Evolutionary conservation across 345 rosid genomes (phyloP), one percentile per base, ranked within the genome.

Genomic region (Sisymbrium irio): DNA sequence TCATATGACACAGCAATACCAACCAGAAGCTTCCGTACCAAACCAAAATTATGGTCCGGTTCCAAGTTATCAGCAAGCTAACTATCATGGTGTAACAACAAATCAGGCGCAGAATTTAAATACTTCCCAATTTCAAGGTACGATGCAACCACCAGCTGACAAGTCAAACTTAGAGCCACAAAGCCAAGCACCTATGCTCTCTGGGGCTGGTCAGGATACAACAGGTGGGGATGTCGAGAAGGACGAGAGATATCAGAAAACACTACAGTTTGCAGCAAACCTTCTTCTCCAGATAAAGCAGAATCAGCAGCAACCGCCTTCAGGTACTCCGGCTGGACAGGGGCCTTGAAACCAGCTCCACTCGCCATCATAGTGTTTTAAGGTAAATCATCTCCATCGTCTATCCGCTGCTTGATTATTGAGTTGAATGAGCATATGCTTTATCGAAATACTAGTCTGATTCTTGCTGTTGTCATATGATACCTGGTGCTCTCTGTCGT

Each of bases 211-310:
- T 77, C 88, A 85, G 75, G 83, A 74, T 41, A 46, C 81, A 47
- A 60, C 87, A 68, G 92, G 87, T 73, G 82, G 55, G 61, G 98
- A 95, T 74, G 86, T 69, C 6, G 97, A 92, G 78, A 90, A 89
- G 79, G 88, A 92, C 73, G 90, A 92, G 80, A 81, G 96, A 12
- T 96, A 96, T 80, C 98, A 92, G 75, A 89, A 94, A 69, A 92
- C 99, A 4, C 75, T 96, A 53, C 91, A 92, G 77, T 89, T 96
- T 83, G 99, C 99, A 25, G 97, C 97, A 17, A 84, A 57, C 65
- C 97, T 96, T 74, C 98, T 96, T 58, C 86, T 78, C 11, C 94
- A 90, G 81, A 83, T 96, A 79, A 94, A 96, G 78, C 96, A 89
- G 72, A 87, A 83, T 62, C 93, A 87, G 69, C 85, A 82, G 56